Conservation (phyloP, 1,284 basidiomycete genomes). For the Phellinidium pouzarii region DNA sequence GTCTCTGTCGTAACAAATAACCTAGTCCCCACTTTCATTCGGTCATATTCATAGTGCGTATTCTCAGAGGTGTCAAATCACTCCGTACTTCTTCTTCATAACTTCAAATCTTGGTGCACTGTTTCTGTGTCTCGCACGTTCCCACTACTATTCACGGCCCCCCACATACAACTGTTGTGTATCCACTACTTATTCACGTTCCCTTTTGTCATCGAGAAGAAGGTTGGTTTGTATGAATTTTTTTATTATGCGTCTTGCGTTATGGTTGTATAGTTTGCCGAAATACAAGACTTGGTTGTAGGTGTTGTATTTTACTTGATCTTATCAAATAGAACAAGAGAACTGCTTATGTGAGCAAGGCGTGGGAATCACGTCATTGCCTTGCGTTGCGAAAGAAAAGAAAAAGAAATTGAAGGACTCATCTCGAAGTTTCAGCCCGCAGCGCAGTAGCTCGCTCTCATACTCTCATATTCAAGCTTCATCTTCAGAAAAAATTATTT, state of each 20-base stretch:
- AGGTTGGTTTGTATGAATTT: background rate
- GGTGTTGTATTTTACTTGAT: too few relatives aligned
- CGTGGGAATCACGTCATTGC: background rate
- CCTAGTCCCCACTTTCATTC: background rate
- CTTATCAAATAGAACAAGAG: too few relatives aligned
- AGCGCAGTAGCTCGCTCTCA: background rate
- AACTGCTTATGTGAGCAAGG: too few relatives aligned
- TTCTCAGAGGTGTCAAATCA: background rate
- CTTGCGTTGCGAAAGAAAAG: background rate
- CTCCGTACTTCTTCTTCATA: too few relatives aligned
- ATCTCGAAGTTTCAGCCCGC: too few relatives aligned
- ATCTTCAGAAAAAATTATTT: background rate
- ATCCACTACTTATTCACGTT: background rate
- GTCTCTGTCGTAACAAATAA: too few relatives aligned
- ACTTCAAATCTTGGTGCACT: too few relatives aligned
- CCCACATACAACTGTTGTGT: too few relatives aligned
- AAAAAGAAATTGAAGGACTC: background rate
- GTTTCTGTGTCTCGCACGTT: too few relatives aligned
- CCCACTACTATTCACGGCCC: too few relatives aligned
- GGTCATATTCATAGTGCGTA: background rate
- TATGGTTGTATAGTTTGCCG: background rate
- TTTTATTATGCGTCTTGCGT: background rate
- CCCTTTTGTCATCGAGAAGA: background rate
- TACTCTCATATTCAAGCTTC: background rate
- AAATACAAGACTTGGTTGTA: too few relatives aligned